These are phyloP conservation scores for Euphorbia pulcherrima DNA, from an alignment of 345 rosid genomes.

Conservation along the genomic window DNA sequence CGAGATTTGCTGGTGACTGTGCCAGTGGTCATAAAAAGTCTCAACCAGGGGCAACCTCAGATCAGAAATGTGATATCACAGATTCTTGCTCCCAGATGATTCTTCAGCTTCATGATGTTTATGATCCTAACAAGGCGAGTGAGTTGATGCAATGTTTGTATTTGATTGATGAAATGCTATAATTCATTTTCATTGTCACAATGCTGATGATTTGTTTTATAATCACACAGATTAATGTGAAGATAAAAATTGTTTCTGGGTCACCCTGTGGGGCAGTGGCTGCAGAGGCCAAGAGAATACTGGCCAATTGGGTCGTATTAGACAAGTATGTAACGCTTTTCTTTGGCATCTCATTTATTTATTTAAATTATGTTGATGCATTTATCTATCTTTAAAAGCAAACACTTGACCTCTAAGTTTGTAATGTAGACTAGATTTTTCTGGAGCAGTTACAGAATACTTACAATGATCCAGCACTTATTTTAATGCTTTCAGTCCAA, in stretches of 20 bases:
- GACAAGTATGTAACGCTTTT: constrained; percentile 64
- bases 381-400: background rate
- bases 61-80: constrained; percentile 68
- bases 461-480: background rate
- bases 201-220: constrained; percentile 13
- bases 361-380: background rate
- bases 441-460: background rate
- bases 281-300: constrained; percentile 67
- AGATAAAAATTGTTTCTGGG: constrained; percentile 87
- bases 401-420: too few species aligned
- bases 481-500: constrained; percentile 4
- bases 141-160: background rate
- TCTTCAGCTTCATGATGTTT: constrained; percentile 95
- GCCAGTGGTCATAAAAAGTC: constrained; percentile 78
- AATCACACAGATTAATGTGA: constrained; percentile 67
- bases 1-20: constrained; percentile 86
- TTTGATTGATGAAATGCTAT: background rate
- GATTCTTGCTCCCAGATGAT: constrained; percentile 98
- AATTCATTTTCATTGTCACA: constrained; percentile 9
- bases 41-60: constrained; percentile 55
- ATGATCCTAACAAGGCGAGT: constrained; percentile 86
- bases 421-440: background rate
- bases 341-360: background rate
- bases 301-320: constrained; percentile 87
- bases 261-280: constrained; percentile 84